Evolutionary conservation across 108 stramenopile genomes (phyloP).

Genomic region (Cylindrotheca closterium): DNA sequence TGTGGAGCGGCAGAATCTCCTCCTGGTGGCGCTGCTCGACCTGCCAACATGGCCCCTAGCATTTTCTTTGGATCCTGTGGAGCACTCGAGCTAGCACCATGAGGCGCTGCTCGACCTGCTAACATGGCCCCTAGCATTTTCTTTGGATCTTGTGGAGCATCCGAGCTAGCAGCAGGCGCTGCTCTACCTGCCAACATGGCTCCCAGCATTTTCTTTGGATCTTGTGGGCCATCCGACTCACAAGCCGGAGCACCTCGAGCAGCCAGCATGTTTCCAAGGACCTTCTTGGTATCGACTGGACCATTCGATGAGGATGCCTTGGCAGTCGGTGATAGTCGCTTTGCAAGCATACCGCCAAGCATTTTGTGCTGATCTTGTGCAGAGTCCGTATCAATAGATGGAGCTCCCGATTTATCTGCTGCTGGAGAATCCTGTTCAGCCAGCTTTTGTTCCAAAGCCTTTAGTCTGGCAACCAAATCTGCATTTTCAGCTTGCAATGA

Average conservation of each 20-base stretch:
- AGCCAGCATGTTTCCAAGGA: constrained; percentile 4
- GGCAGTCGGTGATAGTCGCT: constrained; percentile 1
- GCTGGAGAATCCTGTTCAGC: background rate
- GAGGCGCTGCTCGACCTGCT: background rate
- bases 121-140: constrained; percentile 2
- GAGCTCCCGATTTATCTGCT: background rate
- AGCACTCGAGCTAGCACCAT: background rate
- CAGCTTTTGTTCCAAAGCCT: background rate
- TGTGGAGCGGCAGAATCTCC: background rate
- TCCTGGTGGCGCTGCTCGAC: no score
- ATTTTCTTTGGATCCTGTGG: background rate
- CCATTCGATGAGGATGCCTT: background rate
- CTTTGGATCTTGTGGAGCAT: background rate
- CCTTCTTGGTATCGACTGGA: background rate
- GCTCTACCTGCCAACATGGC: constrained; percentile 1
- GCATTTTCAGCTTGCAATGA: background rate
- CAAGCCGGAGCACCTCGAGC: background rate
- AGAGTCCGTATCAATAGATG: background rate
- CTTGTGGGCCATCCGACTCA: no score
- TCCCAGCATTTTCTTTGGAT: constrained; percentile 2
- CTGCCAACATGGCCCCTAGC: background rate
- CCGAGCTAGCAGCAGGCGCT: background rate
- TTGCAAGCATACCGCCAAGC: constrained; percentile 13
- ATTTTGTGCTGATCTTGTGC: constrained; percentile 1
- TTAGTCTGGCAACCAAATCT: background rate